Evolutionary conservation across 495 filamentous ascomycete genomes (phyloP), one percentile per base, ranked within the genome.

Genomic region (Penicillium roqueforti): DNA sequence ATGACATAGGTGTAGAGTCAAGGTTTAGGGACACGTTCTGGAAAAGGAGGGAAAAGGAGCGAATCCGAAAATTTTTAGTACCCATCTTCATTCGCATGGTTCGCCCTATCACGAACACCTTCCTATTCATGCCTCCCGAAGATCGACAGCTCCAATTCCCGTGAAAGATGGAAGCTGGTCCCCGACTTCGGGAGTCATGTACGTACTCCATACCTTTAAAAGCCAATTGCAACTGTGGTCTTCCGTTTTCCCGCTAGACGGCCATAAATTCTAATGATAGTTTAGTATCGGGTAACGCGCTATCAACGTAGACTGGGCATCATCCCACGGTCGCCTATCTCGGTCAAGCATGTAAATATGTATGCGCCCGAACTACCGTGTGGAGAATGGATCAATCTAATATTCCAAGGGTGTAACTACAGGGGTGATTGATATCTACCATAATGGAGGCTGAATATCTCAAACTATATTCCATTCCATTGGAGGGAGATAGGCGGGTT

Each of bases 291-390:
- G 14, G 26, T 49, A 49, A 38, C 13, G 18, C 42, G n/a, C 25
- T 45, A 45, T 45, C 42, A 9, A 5, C 11, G 42, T 31, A 34
- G 8, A 8, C 22, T 37, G 23, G 20, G 16, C 28, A 34, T 6
- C 11, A 22, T 32, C 38, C 39, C 43, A 51, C 49, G 49, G 49
- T 51, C 49, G 49, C 49, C 28, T 26, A 18, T 25, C 32, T 26
- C n/a, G 50, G 39, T 44, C 11, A 44, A 44, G 19, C 13, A 23
- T 4, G 22, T 23, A 23, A 6, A 16, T 8, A 36, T 16, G 28
- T 11, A 31, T 31, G 29, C 25, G 16, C 19, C 28, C 50, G 39
- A 44, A 52, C 29, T 36, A 52, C 22, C 18, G 1, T 49, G 46
- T 52, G 50, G 50, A 52, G 50, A 34, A 43, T 36, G 25, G 50